Base-by-base conservation (phyloP, 306 rosid genomes). In the Elaeagnus macrophylla region DNA sequence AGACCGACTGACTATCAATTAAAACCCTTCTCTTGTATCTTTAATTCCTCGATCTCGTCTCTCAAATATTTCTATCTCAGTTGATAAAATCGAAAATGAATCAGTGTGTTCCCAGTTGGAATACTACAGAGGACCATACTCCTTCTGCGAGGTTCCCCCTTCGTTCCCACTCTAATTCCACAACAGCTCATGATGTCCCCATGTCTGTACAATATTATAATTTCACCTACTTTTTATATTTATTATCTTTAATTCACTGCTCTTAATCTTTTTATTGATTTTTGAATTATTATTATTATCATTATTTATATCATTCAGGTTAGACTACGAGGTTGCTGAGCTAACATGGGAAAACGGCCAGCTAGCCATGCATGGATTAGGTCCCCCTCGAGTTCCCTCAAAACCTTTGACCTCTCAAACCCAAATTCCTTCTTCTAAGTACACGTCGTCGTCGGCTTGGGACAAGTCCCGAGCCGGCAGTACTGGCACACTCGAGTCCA, bases 291-390 rank as follows among this genome's bases (percentile, higher is more conserved):
- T 1, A 8, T 42, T n/a, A 7, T 15, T 42, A 37, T 59, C 41
- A n/a, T 15, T 9, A 6, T 38, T 52, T 12, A 14, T 66, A 3
- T 41, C 49, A 5, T 67, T 48, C 83, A 91, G 95, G 93, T 54
- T 72, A 17, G 83, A 78, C 66, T 91, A 80, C 61, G 93, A 87
- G 58, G 81, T 87, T 10, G 85, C 99, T 0, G 99, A 91, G 54
- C 81, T 91, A 9, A 91, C 88, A 62, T 91, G 99, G 99, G 81
- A 82, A 67, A 91, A 91, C 38, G 99, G 99, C 7, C 95, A 87
- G 20, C 39, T 81, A 48, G 69, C 89, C 54, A 80, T 91, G 93
- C 94, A 87, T 64, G 93, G 85, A 10, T 60, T 91, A 39, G 99
- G 96, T 17, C 64, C 65, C 7, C 95, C 85, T 9, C 77, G 82